Percentiles rank a stretch among this genome's conserved stretches.
Conservation (phyloP, 495 filamentous ascomycete genomes). For the Ascodesmis nigricans region DNA sequence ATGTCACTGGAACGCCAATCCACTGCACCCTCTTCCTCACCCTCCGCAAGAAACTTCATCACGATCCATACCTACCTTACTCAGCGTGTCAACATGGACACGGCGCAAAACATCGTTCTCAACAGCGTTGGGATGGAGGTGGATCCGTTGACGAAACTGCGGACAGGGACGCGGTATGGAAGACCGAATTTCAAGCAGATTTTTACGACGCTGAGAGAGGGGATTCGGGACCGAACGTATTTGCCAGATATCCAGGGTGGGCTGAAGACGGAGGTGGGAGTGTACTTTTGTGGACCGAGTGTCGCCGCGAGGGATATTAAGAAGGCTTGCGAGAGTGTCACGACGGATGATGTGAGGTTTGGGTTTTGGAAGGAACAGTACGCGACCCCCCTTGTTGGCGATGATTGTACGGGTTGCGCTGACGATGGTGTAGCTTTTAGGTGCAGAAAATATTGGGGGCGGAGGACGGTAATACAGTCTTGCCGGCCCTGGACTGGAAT, state of each 20-base stretch:
- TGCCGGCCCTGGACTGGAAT: too few relatives aligned
- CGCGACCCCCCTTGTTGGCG: conserved; percentile 7
- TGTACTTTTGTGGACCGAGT: conserved; percentile 90
- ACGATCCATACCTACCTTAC: conserved; percentile 97
- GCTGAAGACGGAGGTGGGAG: conserved; percentile 64
- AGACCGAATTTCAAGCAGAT: conserved; percentile 73
- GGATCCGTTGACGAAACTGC: conserved; percentile 82
- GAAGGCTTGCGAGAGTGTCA: conserved; percentile 49
- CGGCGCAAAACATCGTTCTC: conserved; percentile 84
- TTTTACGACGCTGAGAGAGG: conserved; percentile 67
- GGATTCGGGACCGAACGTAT: conserved; percentile 66
- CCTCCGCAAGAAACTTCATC: conserved; percentile 51
- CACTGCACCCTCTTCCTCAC: conserved; percentile 37
- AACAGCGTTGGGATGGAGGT: conserved; percentile 73
- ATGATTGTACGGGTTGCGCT: too few relatives aligned
- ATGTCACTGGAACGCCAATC: conserved; percentile 76
- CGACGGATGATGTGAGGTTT: conserved; percentile 60
- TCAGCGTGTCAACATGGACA: conserved; percentile 74
- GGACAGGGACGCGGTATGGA: conserved; percentile 79
- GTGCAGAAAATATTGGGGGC: too few relatives aligned
- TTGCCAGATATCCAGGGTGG: conserved; percentile 54
- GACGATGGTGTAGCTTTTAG: too few relatives aligned
- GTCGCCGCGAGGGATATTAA: conserved; percentile 65
- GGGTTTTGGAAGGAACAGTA: conserved; percentile 97
- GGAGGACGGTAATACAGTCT: too few relatives aligned